Conservation (phyloP, 2,329 filamentous ascomycete species). For the Pseudopyrenochaeta lycopersici region DNA sequence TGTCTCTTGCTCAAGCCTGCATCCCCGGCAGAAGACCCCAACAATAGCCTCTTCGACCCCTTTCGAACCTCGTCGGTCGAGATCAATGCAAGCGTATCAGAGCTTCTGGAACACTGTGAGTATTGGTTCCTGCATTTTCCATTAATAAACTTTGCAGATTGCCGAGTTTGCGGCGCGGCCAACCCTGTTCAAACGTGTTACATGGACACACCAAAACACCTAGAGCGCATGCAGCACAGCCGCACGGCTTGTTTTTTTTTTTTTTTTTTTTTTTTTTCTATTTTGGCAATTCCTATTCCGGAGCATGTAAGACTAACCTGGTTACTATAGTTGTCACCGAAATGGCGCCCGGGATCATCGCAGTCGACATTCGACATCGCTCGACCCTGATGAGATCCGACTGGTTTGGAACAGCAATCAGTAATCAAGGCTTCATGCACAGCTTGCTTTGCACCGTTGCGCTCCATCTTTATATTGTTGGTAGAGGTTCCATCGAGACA, state of each 20-base stretch:
- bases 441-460: slow-evolving; percentile 48
- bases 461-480: slow-evolving; percentile 44
- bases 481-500: slow-evolving; percentile 39
- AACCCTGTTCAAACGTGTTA: slow-evolving; percentile 2
- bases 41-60: slow-evolving; percentile 43
- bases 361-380: slow-evolving; percentile 46
- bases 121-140: slow-evolving; percentile 20
- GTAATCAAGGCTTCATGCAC: slow-evolving; percentile 50
- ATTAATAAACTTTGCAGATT: slow-evolving; percentile 13
- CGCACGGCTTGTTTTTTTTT: not conserved
- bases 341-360: slow-evolving; percentile 49
- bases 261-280: too few species aligned
- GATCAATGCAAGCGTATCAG: slow-evolving; percentile 35
- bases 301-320: too few species aligned
- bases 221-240: not conserved
- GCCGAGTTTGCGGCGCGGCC: slow-evolving; percentile 14
- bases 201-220: not conserved
- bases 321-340: slow-evolving; percentile 37
- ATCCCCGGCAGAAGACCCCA: slow-evolving; percentile 29
- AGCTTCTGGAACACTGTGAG: slow-evolving; percentile 50
- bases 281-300: not conserved
- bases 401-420: slow-evolving; percentile 48
- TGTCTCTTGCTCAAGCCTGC: slow-evolving; percentile 34
- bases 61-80: slow-evolving; percentile 42
- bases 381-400: slow-evolving; percentile 47